Base-by-base conservation (phyloP, 768 basidiomycete species). In the Suillus subalutaceus region DNA sequence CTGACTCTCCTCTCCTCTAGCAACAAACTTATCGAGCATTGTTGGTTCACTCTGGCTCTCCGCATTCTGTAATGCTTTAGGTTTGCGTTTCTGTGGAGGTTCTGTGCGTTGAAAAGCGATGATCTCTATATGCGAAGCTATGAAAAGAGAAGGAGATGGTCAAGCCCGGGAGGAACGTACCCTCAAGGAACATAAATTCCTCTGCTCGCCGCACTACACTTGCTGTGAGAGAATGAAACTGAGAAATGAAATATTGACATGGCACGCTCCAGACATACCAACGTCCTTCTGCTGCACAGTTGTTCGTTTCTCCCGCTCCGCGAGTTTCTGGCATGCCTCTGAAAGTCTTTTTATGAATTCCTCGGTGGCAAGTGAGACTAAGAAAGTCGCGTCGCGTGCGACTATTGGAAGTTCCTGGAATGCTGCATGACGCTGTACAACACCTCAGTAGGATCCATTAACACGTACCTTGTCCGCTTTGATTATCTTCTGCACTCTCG, bases 361-460 rank as follows among this genome's bases (percentile, higher is more conserved):
- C 77, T 97, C 95, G 64, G 95, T 90, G 6, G 94, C 94, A 35
- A 94, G 79, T 26, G 92, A 88, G 56, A 96, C 89, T 67, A 94
- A 77, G 69, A 93, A 88, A 0, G 87, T 85, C 30, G 93, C 93
- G 63, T 96, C 94, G 73, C 83, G 89, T 13, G 89, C 88, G 6
- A 93, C 81, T 50, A 88, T 87, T 0, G 91, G 88, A 62, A 94
- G 84, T 55, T 94, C 92, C 92, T 94, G 37, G 43, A 57, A 18
- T 57, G 40, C 43, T 12, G 23, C 30, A 65, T 75, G 78, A 66
- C 63, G 86, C 94, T 82, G 90, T 90, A 78, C 7, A 93, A 6
- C 90, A 93, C 72, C 92, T 95, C 69, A 94, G 82, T 55, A 96
- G 92, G 77, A 82, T 88, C 20, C 46, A 43, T 46, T 8, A 26